Evolutionary conservation across 441 rosid genomes (phyloP), one percentile per base, ranked within the genome.

Genomic region (Bocquillonia castaneifolia): DNA sequence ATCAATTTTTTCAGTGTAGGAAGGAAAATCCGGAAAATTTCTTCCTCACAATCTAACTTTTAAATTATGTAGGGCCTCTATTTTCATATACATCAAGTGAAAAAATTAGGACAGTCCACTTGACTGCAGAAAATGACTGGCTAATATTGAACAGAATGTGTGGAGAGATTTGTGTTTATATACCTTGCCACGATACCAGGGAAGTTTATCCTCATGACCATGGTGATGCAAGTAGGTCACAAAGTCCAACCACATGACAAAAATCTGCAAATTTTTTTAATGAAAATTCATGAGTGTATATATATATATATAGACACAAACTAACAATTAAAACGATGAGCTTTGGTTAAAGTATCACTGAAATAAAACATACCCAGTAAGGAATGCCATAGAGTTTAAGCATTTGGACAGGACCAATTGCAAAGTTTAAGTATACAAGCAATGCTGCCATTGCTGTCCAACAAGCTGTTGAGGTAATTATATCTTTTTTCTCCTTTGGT

Each of bases 181-280:
- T 79, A 93, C 98, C 87, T 89, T 70, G 74, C 99, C 93, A 5
- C 99, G 90, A 73, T 93, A 93, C 99, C 99, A 93, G 13, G 99
- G 99, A 73, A 93, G 88, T 66, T 88, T 93, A 69, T 76, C 82
- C 51, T 88, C 89, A 36, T 86, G 83, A 36, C 97, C 97, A 74
- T 93, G 99, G 79, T 93, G 99, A 77, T 93, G 96, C 78, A 93
- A 77, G 74, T 93, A 93, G 22, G 99, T 93, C 14, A 93, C 99
- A 26, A 82, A 65, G 54, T 93, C 99, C 84, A 93, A 74, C 99
- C 97, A 93, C 76, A 79, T 76, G 1, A 93, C 89, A 47, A 77
- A 72, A 10, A 28, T 47, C 75, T 74, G 23, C 10, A 61, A 2
- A 22, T 42, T 42, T 2, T 1, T 18, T 37, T 5, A 72, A 72